Conservation (phyloP, 1,284 basidiomycete species). For the Ceratorhiza oryzae-sativae region DNA sequence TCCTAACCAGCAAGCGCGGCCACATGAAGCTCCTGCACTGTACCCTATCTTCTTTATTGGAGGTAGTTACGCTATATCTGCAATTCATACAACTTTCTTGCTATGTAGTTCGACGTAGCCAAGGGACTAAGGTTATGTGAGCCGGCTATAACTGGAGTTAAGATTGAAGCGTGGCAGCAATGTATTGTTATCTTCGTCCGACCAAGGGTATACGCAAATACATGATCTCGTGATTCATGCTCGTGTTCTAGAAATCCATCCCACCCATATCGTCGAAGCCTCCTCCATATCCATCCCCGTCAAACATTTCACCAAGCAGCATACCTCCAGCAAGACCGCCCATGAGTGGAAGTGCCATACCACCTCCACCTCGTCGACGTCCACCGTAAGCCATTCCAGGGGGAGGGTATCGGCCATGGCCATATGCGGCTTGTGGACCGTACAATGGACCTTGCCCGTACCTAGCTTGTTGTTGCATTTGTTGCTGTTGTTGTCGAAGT, state of each 20-base stretch:
- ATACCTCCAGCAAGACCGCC: constrained; percentile 36
- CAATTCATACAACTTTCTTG: neutral
- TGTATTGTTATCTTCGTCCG: neutral
- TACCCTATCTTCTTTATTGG: constrained; percentile 1
- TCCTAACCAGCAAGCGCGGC: neutral
- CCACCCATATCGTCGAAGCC: neutral
- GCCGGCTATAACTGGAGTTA: neutral
- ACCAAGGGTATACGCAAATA: neutral
- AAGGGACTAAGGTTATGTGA: neutral
- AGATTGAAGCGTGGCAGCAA: neutral
- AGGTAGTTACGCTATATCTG: neutral
- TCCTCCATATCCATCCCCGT: constrained; percentile 27
- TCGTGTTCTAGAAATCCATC: constrained; percentile 17
- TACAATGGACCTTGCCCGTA: constrained; percentile 19
- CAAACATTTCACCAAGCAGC: constrained; percentile 31
- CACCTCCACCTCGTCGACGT: constrained; percentile 14
- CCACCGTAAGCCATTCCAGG: constrained; percentile 35
- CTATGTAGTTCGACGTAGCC: neutral
- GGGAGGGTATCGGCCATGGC: constrained; percentile 16
- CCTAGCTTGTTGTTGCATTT: neutral
- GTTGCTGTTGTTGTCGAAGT: constrained; percentile 2
- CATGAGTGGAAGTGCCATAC: constrained; percentile 28
- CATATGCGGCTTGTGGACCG: constrained; percentile 22
- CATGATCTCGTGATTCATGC: neutral
- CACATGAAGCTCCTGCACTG: neutral